Percentiles rank a stretch among this genome's conserved stretches.
Evolutionary conservation across 108 stramenopile genomes (phyloP).

Genomic region (Pelagomonas calceolata): DNA sequence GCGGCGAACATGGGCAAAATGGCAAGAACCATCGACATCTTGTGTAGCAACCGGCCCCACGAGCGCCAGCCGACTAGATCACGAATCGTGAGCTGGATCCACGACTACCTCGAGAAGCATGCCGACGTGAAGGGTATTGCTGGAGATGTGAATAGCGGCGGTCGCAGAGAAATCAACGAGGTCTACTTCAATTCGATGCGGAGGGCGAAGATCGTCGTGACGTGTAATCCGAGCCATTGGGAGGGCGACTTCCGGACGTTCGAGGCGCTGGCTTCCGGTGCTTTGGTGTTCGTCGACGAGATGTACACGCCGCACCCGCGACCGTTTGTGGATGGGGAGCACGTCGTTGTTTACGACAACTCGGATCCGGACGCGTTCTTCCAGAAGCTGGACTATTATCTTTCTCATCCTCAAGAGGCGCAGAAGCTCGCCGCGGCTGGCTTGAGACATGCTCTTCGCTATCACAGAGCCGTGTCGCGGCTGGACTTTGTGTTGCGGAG

Average conservation of each 20-base stretch:
- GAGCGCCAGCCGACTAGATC: background rate
- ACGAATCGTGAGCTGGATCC: background rate
- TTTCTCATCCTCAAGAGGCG: background rate
- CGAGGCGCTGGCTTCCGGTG: conserved; percentile 12
- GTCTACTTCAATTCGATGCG: conserved; percentile 9
- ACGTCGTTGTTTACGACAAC: conserved; percentile 16
- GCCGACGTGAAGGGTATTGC: background rate
- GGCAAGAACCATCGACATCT: background rate
- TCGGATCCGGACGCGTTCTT: conserved; percentile 4
- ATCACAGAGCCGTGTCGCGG: conserved; percentile 3
- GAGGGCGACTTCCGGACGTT: conserved; percentile 18
- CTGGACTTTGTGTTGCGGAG: conserved; percentile 7
- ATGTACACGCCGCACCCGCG: conserved; percentile 10
- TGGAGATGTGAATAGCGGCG: conserved; percentile 6
- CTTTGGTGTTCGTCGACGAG: conserved; percentile 17
- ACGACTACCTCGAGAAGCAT: background rate
- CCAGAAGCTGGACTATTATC: conserved; percentile 6
- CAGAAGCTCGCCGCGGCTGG: background rate
- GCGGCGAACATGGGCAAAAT: background rate
- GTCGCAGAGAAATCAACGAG: background rate
- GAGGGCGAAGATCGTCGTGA: conserved; percentile 9
- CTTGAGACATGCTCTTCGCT: background rate
- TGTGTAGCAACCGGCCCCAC: conserved; percentile 5
- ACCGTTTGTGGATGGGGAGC: background rate
- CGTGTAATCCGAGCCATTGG: conserved; percentile 17